Conservation (phyloP, 371 early-diverging fungal species). For the Rhizopus stolonifer region DNA sequence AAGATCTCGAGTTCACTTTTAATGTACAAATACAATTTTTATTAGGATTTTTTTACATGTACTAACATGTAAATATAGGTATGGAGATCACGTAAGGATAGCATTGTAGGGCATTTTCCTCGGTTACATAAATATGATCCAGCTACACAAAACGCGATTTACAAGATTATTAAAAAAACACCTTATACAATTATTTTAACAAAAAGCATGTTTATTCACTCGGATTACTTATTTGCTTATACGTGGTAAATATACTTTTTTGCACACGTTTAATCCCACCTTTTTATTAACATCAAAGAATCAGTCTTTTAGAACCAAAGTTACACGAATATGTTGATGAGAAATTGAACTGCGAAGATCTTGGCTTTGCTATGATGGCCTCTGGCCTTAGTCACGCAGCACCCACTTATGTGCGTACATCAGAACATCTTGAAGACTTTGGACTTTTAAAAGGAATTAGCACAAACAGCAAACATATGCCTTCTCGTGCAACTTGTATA, state of each 20-base stretch:
- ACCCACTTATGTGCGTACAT: slow-evolving; percentile 26
- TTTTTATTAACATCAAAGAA: too few species aligned
- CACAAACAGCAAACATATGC: slow-evolving; percentile 36
- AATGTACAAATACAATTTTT: slow-evolving; percentile 18
- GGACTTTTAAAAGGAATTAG: slow-evolving; percentile 40
- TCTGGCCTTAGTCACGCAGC: slow-evolving; percentile 31
- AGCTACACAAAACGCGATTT: slow-evolving; percentile 16
- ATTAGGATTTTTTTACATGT: not conserved
- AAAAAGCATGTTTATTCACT: slow-evolving; percentile 49
- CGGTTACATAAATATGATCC: slow-evolving; percentile 35
- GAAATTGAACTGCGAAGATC: slow-evolving; percentile 47
- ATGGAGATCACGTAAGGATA: slow-evolving; percentile 32
- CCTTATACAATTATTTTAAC: slow-evolving; percentile 45
- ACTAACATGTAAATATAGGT: slow-evolving; percentile 11
- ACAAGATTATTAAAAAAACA: slow-evolving; percentile 20
- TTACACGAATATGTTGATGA: slow-evolving; percentile 39
- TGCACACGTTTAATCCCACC: not conserved
- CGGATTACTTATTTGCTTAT: slow-evolving; percentile 45
- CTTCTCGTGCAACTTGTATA: slow-evolving; percentile 31
- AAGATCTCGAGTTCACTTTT: slow-evolving; percentile 38
- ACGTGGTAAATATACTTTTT: slow-evolving; percentile 36
- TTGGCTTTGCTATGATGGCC: slow-evolving; percentile 47
- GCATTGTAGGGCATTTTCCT: slow-evolving; percentile 47
- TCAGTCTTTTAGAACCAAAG: slow-evolving; percentile 34
- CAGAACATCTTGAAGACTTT: slow-evolving; percentile 29